These are phyloP conservation scores for Macrotyloma uniflorum DNA, from an alignment of 306 rosid species.

Conservation along the genomic window DNA sequence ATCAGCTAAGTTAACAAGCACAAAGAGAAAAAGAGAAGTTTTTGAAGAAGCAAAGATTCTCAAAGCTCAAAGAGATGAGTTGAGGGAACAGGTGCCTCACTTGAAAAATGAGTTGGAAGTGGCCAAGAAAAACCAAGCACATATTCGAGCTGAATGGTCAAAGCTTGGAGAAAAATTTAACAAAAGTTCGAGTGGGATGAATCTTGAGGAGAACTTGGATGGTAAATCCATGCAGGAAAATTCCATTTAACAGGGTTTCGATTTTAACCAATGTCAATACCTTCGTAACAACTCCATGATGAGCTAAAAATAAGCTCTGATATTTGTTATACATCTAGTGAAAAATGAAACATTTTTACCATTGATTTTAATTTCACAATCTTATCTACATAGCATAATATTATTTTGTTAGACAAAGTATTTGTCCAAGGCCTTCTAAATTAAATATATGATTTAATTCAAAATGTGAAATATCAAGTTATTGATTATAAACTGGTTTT, in stretches of 20 bases:
- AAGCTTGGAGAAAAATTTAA: conserved; percentile 48
- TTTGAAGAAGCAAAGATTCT: conserved; percentile 53
- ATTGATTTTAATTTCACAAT: conserved; percentile 26
- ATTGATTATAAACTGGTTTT: neutral
- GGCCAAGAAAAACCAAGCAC: conserved; percentile 53
- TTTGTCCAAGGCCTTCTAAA: neutral
- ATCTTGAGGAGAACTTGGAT: conserved; percentile 29
- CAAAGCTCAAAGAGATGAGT: conserved; percentile 51
- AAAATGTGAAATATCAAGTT: neutral
- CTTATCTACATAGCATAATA: neutral
- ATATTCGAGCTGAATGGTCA: conserved; percentile 46
- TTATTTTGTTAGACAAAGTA: neutral
- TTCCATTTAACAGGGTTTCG: conserved; percentile 33
- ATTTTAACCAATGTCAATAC: neutral
- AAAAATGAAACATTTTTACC: neutral
- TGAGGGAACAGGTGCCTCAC: conserved; percentile 49
- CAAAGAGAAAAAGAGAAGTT: conserved; percentile 50
- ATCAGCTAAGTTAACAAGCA: conserved; percentile 41
- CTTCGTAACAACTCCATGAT: conserved; percentile 29
- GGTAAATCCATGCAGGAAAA: conserved; percentile 30
- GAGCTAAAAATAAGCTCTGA: conserved; percentile 26
- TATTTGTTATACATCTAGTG: conserved; percentile 25
- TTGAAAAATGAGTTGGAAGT: conserved; percentile 45
- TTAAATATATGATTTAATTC: conserved; percentile 2
- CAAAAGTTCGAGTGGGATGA: conserved; percentile 37